These are phyloP conservation scores for Apiospora rasikravindrae DNA, from an alignment of 2,329 filamentous ascomycete genomes.

Conservation along the genomic window DNA sequence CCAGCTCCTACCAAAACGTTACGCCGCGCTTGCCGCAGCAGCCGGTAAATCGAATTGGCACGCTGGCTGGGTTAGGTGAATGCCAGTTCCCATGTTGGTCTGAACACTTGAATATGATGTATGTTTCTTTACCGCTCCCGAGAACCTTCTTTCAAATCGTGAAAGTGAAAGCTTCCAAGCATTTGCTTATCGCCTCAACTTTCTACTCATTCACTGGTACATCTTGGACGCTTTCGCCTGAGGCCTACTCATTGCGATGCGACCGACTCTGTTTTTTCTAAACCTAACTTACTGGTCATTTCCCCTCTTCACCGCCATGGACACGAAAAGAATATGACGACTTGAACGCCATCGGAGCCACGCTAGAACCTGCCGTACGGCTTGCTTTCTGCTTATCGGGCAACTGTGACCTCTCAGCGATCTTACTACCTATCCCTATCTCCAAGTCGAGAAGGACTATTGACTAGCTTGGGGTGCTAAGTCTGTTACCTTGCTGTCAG, in stretches of 20 bases:
- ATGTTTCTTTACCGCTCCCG: not conserved
- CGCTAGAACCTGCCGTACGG: not conserved
- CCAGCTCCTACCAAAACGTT: not conserved
- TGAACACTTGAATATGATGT: not conserved
- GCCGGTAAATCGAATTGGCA: not conserved
- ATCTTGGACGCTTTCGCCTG: not conserved
- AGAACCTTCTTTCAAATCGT: not conserved
- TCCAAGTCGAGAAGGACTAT: not conserved
- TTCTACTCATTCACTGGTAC: not conserved
- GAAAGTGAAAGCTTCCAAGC: not conserved
- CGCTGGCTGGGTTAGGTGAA: not conserved
- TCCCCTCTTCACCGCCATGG: not conserved
- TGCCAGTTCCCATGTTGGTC: too few relatives aligned
- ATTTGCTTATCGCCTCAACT: not conserved
- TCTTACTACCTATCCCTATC: not conserved
- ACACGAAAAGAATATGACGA: not conserved
- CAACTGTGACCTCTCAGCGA: not conserved
- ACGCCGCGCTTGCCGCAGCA: constrained; percentile 8
- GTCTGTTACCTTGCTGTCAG: not conserved
- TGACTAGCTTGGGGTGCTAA: not conserved
- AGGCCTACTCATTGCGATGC: not conserved
- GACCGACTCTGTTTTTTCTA: not conserved
- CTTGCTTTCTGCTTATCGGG: not conserved
- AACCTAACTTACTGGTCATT: not conserved
- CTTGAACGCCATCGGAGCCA: not conserved